Conservation (phyloP, 2,329 filamentous ascomycete species). For the Colletotrichum spinosum region DNA sequence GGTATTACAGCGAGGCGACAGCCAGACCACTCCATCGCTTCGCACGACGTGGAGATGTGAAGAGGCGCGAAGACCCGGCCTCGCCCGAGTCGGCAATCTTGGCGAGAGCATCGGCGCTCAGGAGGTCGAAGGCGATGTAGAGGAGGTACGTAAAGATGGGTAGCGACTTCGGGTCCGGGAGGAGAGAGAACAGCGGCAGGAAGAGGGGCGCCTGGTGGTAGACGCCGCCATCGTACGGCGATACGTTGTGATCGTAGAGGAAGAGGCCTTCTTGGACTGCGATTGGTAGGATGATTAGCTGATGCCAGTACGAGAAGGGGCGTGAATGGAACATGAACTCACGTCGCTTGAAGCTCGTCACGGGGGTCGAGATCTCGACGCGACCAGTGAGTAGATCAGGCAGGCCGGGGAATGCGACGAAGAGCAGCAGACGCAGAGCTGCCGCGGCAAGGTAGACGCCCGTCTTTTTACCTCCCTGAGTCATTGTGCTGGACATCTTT, state of each 20-base stretch:
- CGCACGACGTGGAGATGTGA: conserved; percentile 80
- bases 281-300: neutral
- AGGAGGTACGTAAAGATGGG: conserved; percentile 83
- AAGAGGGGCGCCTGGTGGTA: conserved; percentile 87
- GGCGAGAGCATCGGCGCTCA: conserved; percentile 83
- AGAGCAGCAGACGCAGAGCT: conserved; percentile 82
- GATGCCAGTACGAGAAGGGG: conserved; percentile 1
- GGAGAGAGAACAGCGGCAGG: conserved; percentile 88
- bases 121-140: conserved; percentile 83
- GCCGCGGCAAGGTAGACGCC: conserved; percentile 81
- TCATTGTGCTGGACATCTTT: conserved; percentile 46
- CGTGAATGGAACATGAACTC: conserved; percentile 49
- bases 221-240: conserved; percentile 94
- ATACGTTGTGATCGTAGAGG: conserved; percentile 95
- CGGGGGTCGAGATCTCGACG: conserved; percentile 96
- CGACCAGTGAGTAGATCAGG: conserved; percentile 88
- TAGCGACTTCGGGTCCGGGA: conserved; percentile 76
- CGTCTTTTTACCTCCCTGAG: conserved; percentile 52
- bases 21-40: conserved; percentile 80
- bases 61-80: conserved; percentile 78
- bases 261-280: conserved; percentile 96
- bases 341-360: conserved; percentile 98
- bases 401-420: conserved; percentile 83
- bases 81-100: conserved; percentile 86
- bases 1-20: conserved; percentile 81